Evolutionary conservation across 1,284 basidiomycete genomes (phyloP).

Genomic region (Stygiomarasmius scandens): DNA sequence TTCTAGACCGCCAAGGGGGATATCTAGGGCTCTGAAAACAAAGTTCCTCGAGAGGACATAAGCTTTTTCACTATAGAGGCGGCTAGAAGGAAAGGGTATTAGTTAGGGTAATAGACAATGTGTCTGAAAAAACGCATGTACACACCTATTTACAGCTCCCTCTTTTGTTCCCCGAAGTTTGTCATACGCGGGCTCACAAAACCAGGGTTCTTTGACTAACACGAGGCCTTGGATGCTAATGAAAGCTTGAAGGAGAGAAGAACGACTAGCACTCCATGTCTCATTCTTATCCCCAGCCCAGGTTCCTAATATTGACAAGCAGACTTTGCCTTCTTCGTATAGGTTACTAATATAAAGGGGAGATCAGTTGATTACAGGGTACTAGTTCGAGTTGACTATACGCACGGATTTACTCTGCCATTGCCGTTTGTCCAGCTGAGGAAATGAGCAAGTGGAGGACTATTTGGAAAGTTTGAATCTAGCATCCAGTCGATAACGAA

Average conservation of each 20-base stretch:
- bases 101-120: not conserved
- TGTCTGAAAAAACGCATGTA: conserved; percentile 12
- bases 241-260: conserved; percentile 88
- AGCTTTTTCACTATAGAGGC: conserved; percentile 89
- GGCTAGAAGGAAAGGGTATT: conserved; percentile 43
- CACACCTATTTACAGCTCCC: conserved; percentile 80
- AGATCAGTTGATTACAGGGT: conserved; percentile 6
- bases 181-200: conserved; percentile 90
- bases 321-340: conserved; percentile 96
- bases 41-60: conserved; percentile 90
- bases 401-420: conserved; percentile 84
- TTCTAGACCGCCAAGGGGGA: conserved; percentile 73
- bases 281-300: conserved; percentile 90
- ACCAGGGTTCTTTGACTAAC: conserved; percentile 91
- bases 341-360: conserved; percentile 62
- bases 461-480: conserved; percentile 84
- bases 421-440: conserved; percentile 94
- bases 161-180: conserved; percentile 89
- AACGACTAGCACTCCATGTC: conserved; percentile 79
- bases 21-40: conserved; percentile 82
- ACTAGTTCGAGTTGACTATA: conserved; percentile 19
- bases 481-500: conserved; percentile 95
- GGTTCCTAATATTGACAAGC: conserved; percentile 84
- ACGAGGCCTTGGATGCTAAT: conserved; percentile 95
- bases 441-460: conserved; percentile 88